Evolutionary conservation across 768 basidiomycete species (phyloP).

Genomic region (Mycena rosella): DNA sequence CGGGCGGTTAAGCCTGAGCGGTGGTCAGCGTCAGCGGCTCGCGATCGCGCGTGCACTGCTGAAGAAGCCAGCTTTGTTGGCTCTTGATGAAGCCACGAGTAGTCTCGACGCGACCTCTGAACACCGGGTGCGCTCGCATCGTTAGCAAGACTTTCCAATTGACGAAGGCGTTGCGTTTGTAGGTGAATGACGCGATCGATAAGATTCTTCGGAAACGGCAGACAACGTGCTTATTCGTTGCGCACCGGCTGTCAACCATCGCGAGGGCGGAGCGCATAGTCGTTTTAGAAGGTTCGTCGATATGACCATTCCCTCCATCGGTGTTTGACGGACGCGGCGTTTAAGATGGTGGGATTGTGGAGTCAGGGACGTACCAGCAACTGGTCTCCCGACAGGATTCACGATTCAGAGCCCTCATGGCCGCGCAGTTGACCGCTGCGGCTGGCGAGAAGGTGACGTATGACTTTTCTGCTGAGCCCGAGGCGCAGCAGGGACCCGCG

Average conservation of each 20-base stretch:
- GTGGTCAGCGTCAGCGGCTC: constrained; percentile 85
- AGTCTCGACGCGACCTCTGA: constrained; percentile 92
- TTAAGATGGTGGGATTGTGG: constrained; percentile 81
- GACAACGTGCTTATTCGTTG: constrained; percentile 91
- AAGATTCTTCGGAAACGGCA: constrained; percentile 83
- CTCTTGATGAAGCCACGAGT: constrained; percentile 91
- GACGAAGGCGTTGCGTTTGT: background rate
- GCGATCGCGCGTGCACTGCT: constrained; percentile 91
- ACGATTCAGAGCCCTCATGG: constrained; percentile 90
- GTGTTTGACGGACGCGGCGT: constrained; percentile 7
- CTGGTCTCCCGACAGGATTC: constrained; percentile 80
- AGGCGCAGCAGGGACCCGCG: background rate
- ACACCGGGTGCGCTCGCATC: constrained; percentile 65
- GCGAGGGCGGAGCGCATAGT: constrained; percentile 91
- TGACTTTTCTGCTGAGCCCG: constrained; percentile 10
- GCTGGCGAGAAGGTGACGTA: constrained; percentile 45
- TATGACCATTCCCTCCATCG: background rate
- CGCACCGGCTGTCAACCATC: constrained; percentile 91
- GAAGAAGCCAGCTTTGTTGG: constrained; percentile 89
- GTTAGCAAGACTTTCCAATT: background rate
- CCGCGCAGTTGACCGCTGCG: constrained; percentile 81
- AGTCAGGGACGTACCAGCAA: constrained; percentile 85
- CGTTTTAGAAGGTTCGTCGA: constrained; percentile 81
- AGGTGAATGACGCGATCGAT: constrained; percentile 93
- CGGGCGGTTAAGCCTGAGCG: constrained; percentile 76